Evolutionary conservation across 495 filamentous ascomycete species (phyloP).

Genomic region (Hypoxylon perforatum): DNA sequence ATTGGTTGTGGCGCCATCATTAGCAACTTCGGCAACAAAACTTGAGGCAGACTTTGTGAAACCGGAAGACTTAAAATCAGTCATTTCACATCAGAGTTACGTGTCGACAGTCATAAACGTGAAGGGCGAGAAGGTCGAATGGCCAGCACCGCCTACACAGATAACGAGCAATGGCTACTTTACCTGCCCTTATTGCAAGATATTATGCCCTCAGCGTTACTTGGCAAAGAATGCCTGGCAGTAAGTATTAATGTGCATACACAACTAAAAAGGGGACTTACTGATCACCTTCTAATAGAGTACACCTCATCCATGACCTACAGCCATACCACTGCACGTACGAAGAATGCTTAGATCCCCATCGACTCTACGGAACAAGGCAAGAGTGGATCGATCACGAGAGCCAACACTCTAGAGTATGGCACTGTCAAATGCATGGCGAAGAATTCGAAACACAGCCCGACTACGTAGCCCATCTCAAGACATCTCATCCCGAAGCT

Average conservation of each 20-base stretch:
- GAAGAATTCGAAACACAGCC: conserved; percentile 1
- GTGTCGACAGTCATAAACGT: conserved; percentile 9
- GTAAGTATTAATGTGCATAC: not conserved
- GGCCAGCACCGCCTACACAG: conserved; percentile 22
- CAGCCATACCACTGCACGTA: conserved; percentile 48
- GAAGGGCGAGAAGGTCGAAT: not conserved
- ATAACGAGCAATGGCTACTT: conserved; percentile 12
- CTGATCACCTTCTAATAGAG: conserved; percentile 4
- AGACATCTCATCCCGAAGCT: not conserved
- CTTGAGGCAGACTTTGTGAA: not conserved
- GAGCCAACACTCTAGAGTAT: conserved; percentile 10
- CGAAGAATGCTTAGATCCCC: conserved; percentile 34
- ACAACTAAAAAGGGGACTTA: not conserved
- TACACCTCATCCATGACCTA: conserved; percentile 47
- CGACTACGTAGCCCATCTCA: not conserved
- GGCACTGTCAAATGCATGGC: conserved; percentile 4
- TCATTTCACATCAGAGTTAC: conserved; percentile 16
- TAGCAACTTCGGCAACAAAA: conserved; percentile 10
- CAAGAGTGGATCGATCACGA: conserved; percentile 49
- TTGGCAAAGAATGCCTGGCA: conserved; percentile 17
- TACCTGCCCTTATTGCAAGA: conserved; percentile 39
- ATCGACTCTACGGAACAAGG: conserved; percentile 40
- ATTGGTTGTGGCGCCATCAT: not conserved
- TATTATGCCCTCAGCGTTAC: conserved; percentile 32
- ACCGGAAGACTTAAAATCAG: conserved; percentile 10